Percentiles rank a stretch among this genome's conserved stretches.
phyloP scores from a whole-genome alignment of 805 yeast species.

The Monosporozyma yasuniensis region DNA sequence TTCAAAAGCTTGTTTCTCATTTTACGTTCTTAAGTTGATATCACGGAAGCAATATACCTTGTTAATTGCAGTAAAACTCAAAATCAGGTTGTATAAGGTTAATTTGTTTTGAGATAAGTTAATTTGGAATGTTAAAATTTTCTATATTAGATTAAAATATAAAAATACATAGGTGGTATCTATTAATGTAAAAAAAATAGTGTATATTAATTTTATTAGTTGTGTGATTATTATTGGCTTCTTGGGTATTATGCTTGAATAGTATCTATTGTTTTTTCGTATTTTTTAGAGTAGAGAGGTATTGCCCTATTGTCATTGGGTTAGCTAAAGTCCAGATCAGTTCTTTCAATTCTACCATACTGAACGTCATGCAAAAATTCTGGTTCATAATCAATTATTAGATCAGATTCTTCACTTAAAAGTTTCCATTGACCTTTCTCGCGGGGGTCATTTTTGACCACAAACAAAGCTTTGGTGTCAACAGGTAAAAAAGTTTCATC shows the following conservation, averaged over 20 bases:
- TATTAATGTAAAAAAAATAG: background rate
- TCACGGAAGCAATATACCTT: no score
- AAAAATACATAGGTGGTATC: background rate
- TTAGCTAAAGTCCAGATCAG: background rate
- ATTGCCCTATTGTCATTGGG: background rate
- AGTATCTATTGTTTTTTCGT: background rate
- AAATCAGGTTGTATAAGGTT: no score
- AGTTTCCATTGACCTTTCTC: constrained; percentile 6
- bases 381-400: background rate
- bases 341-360: background rate
- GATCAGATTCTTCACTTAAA: background rate
- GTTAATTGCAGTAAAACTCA: no score
- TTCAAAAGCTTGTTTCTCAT: no score
- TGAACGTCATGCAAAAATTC: background rate
- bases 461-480: constrained; percentile 5
- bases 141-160: background rate
- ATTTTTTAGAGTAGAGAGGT: background rate
- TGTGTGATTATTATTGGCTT: background rate
- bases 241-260: background rate
- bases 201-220: background rate
- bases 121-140: background rate
- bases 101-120: no score
- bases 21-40: no score
- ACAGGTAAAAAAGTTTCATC: background rate
- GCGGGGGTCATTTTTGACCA: constrained; percentile 2